Conservation (phyloP, 2,329 filamentous ascomycete genomes). For the Scedosporium boydii region DNA sequence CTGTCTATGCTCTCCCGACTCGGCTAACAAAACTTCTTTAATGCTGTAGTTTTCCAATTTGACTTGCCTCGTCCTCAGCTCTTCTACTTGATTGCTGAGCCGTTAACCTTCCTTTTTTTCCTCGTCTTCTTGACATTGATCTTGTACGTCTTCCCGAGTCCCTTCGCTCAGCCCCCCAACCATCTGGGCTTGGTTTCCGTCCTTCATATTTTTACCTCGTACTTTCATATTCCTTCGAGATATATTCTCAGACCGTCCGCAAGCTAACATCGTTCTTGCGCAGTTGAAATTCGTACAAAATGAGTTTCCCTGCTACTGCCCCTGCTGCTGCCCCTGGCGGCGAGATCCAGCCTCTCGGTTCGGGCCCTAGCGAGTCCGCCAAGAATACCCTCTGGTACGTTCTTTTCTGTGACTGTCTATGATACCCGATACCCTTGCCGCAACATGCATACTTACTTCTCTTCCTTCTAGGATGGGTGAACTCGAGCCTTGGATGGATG, state of each 20-base stretch:
- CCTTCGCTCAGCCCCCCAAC: not conserved
- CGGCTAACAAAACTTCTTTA: not conserved
- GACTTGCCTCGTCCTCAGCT: not conserved
- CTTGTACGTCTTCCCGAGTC: not conserved
- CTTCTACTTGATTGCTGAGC: not conserved
- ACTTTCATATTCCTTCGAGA: not conserved
- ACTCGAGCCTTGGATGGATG: conserved; percentile 97
- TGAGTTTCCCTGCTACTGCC: conserved; percentile 12
- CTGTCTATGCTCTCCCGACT: not conserved
- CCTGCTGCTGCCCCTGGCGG: conserved; percentile 12
- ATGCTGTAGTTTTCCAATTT: not conserved
- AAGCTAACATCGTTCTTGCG: too few relatives aligned
- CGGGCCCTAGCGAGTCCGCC: conserved; percentile 32
- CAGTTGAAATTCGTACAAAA: conserved; percentile 2
- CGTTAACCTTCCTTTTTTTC: not conserved
- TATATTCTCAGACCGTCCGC: too few relatives aligned
- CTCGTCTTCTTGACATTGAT: not conserved
- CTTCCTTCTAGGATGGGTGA: conserved; percentile 77
- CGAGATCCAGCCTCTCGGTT: conserved; percentile 20
- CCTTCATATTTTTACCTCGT: not conserved
- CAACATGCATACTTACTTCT: not conserved
- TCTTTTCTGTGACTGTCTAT: not conserved
- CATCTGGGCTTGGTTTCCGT: not conserved
- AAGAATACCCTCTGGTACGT: conserved; percentile 51
- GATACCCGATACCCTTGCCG: not conserved